Evolutionary conservation across 2,329 filamentous ascomycete genomes (phyloP).

Genomic region (Rosellinia necatrix): DNA sequence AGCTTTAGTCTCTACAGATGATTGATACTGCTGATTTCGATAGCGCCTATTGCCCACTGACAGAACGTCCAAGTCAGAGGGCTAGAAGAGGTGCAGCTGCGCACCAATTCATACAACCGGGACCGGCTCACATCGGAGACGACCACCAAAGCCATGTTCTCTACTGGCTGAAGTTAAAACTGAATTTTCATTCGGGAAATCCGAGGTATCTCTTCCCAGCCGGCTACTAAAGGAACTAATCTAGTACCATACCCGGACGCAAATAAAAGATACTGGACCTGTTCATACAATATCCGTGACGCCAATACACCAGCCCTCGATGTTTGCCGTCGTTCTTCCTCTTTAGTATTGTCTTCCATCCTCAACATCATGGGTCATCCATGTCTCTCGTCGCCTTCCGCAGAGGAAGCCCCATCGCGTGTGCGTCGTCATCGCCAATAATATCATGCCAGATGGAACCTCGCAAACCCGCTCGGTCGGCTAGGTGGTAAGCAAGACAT

Average conservation of each 20-base stretch:
- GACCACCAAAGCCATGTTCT: background rate
- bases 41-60: background rate
- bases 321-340: conserved; percentile 24
- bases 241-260: conserved; percentile 15
- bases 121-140: background rate
- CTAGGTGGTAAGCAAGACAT: background rate
- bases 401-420: background rate
- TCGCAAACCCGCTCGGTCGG: background rate
- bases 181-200: conserved; percentile 23
- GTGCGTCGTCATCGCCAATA: background rate
- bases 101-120: background rate
- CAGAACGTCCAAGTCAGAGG: background rate
- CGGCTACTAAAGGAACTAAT: conserved; percentile 19
- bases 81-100: background rate
- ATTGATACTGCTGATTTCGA: background rate
- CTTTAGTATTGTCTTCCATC: conserved; percentile 3
- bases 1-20: background rate
- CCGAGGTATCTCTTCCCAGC: conserved; percentile 18
- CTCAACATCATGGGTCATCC: background rate
- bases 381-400: background rate
- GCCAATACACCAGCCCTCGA: conserved; percentile 30
- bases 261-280: conserved; percentile 21
- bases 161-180: conserved; percentile 7
- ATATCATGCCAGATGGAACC: background rate
- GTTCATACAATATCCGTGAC: conserved; percentile 33